phyloP scores from a whole-genome alignment of 257 asterid species.

The Penstemon barbatus region DNA sequence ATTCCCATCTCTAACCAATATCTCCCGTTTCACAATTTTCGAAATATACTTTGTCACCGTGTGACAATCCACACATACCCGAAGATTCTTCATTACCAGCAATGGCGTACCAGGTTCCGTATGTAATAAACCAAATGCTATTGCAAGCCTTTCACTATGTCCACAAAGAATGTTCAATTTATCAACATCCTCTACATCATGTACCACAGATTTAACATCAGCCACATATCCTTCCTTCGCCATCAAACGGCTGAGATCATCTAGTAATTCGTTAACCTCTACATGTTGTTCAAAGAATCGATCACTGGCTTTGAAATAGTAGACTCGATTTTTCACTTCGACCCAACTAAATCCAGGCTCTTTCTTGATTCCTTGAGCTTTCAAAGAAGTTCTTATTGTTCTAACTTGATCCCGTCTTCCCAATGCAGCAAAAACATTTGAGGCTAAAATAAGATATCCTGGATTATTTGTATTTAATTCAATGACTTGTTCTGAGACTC shows the following conservation, averaged over 20 bases:
- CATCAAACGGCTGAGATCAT: conserved; percentile 45
- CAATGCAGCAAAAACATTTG: conserved; percentile 67
- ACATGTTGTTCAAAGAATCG: conserved; percentile 40
- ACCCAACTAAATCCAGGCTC: conserved; percentile 82
- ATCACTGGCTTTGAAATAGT: conserved; percentile 51
- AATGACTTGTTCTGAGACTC: conserved; percentile 46
- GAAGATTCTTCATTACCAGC: conserved; percentile 63
- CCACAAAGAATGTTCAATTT: conserved; percentile 51
- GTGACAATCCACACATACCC: conserved; percentile 73
- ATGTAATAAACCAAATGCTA: conserved; percentile 56
- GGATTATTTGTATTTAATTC: conserved; percentile 54
- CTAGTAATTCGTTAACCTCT: conserved; percentile 45
- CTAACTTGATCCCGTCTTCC: conserved; percentile 74
- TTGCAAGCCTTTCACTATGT: conserved; percentile 66
- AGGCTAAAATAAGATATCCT: conserved; percentile 72
- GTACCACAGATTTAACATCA: conserved; percentile 49
- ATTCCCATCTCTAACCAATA: conserved; percentile 63
- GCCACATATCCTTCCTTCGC: conserved; percentile 64
- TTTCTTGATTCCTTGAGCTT: conserved; percentile 56
- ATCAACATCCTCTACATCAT: conserved; percentile 59
- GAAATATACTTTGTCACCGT: conserved; percentile 58
- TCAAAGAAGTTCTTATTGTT: conserved; percentile 52
- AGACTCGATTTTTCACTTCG: conserved; percentile 46
- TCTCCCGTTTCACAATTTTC: conserved; percentile 50
- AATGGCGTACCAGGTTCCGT: conserved; percentile 55